Base-by-base conservation (phyloP, 2,329 filamentous ascomycete species). In the Ilyonectria robusta region DNA sequence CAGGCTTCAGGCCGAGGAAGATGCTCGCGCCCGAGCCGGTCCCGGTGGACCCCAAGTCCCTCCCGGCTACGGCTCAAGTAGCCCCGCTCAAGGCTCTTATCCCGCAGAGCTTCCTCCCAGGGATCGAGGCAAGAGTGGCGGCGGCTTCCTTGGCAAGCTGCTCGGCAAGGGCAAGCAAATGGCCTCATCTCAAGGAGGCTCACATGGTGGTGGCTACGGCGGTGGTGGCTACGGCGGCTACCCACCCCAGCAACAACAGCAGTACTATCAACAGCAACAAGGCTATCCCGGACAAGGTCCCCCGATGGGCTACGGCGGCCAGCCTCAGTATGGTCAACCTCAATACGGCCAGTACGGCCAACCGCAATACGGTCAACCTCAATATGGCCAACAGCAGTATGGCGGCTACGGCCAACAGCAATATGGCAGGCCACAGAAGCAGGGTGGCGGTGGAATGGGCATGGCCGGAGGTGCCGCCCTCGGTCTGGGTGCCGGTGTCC, bases 1-100 rank as follows among this genome's bases (percentile, higher is more conserved):
- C 46, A 88, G 90, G 76, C 84, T 97, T 47, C 95, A 97, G 79
- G 92, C 92, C 50, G 93, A 97, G 80, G 94, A 97, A 80, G 87
- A 97, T 70, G 89, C 89, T 6, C 88, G 89, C 50, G 86, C 85
- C 17, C 77, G 78, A 69, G 73, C 77, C 64, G 74, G 73, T 58
- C 68, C 58, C 23, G 72, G 72, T 54, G 76, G 73, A 17, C 76
- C 78, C 54, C 70, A 76, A 31, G 77, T 81, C 9, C 77, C 82
- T 8, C 66, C 77, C 9, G 80, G 80, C 23, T 81, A 81, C 65
- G 68, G 70, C 62, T 76, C 71, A 23, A 72, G 62, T 62, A 72
- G 75, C 53, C 71, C 78, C 73, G 70, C 75, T 76, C 74, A 70
- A 47, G 70, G 55, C 65, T 59, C 70, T 13, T 81, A 78, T 62